phyloP scores from a whole-genome alignment of 768 basidiomycete genomes.

The Tricholoma hemisulphureum region DNA sequence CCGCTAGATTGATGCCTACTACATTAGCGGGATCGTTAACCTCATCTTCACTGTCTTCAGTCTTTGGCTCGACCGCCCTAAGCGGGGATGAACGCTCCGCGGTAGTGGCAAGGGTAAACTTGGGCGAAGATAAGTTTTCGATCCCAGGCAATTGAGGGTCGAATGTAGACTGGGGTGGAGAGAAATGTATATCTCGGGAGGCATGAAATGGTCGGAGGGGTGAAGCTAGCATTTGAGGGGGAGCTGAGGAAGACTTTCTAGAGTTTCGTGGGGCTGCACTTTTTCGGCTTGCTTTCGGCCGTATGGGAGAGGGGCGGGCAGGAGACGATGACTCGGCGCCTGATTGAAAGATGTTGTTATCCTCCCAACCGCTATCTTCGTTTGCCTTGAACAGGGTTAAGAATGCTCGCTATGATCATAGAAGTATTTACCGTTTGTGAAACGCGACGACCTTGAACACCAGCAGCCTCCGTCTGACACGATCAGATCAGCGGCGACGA shows the following conservation, averaged over 20 bases:
- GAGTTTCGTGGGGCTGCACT: conserved; percentile 46
- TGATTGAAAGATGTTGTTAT: conserved; percentile 87
- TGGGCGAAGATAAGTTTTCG: conserved; percentile 19
- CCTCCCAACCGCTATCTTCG: conserved; percentile 87
- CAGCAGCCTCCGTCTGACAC: conserved; percentile 46
- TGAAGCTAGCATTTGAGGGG: conserved; percentile 53
- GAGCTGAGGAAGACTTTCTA: conserved; percentile 72
- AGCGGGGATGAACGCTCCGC: not conserved
- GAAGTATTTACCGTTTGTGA: conserved; percentile 43
- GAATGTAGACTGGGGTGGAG: conserved; percentile 57
- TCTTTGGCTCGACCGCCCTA: conserved; percentile 16
- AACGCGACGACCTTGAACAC: conserved; percentile 50
- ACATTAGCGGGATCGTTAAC: conserved; percentile 8
- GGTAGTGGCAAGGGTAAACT: not conserved
- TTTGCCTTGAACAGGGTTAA: conserved; percentile 16
- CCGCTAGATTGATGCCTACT: not conserved
- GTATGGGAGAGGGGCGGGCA: conserved; percentile 55
- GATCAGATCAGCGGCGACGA: no score
- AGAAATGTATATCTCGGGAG: conserved; percentile 25
- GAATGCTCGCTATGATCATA: conserved; percentile 4
- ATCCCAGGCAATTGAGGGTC: conserved; percentile 48
- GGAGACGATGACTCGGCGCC: conserved; percentile 89
- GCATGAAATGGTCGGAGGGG: conserved; percentile 36
- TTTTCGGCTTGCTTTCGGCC: conserved; percentile 42
- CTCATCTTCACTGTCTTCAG: conserved; percentile 29